These are phyloP conservation scores for Fusarium pseudonygamai DNA, from an alignment of 2,329 filamentous ascomycete genomes.

Conservation along the genomic window DNA sequence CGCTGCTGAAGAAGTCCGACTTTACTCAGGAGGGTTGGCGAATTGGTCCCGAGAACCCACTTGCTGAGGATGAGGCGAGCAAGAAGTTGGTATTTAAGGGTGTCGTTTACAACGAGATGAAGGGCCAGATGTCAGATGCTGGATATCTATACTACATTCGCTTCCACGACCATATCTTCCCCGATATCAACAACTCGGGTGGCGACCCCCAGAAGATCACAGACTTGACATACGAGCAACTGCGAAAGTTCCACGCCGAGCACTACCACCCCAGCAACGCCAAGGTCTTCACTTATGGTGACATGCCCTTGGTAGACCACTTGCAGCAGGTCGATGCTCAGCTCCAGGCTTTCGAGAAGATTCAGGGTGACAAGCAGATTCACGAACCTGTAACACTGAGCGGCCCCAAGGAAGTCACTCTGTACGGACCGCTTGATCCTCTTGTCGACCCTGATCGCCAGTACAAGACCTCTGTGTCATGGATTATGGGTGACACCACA, in stretches of 20 bases:
- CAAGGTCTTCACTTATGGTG: conserved; percentile 94
- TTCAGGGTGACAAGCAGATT: conserved; percentile 74
- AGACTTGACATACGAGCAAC: conserved; percentile 89
- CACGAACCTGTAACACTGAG: conserved; percentile 79
- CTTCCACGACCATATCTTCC: conserved; percentile 94
- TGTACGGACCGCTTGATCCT: conserved; percentile 86
- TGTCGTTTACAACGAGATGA: conserved; percentile 99
- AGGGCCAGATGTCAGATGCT: conserved; percentile 97
- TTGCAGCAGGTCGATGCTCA: conserved; percentile 80
- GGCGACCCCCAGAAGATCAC: conserved; percentile 97
- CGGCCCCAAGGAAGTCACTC: conserved; percentile 74
- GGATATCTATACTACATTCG: conserved; percentile 96
- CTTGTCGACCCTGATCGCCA: conserved; percentile 87
- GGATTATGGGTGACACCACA: conserved; percentile 85
- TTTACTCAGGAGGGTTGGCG: conserved; percentile 98
- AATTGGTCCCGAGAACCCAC: conserved; percentile 89
- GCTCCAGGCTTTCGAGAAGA: conserved; percentile 77
- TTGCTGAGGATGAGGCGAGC: conserved; percentile 65
- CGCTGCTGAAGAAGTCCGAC: conserved; percentile 87
- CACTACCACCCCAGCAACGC: conserved; percentile 99
- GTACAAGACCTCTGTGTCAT: conserved; percentile 92
- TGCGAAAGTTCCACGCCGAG: conserved; percentile 86
- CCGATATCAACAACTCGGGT: conserved; percentile 94
- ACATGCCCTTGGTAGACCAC: conserved; percentile 87
- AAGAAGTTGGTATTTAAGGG: conserved; percentile 91